Evolutionary conservation across 192 early-diverging fungal genomes (phyloP), one percentile per base, ranked within the genome.

Genomic region (Coemansia sp.): DNA sequence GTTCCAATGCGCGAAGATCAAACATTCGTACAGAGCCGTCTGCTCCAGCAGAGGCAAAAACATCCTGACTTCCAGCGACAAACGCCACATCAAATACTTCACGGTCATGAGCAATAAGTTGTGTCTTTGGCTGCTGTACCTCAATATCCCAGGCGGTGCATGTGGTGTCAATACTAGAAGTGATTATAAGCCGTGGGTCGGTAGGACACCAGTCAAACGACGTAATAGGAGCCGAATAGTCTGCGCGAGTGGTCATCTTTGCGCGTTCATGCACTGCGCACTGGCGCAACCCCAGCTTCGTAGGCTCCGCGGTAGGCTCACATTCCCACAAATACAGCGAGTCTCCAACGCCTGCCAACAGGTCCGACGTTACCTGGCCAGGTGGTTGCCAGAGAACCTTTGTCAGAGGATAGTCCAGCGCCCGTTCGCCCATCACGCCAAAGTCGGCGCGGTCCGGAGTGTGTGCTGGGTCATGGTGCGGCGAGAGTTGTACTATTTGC

Each of bases 21-120:
- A 99, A 99, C 89, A 96, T 91, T 20, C 97, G 88, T 25, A 99
- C 89, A 11, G 92, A 94, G 2, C 97, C 97, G 73, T 99, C 97
- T 3, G 94, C 95, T n/a, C 96, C 96, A 21, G 96, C 97, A 70
- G 92, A 94, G 4, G 92, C 95, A 90, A 99, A 99, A 17, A 94
- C 88, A 62, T 98, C 90, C 17, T 86, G 70, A 23, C 88, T 91
- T 55, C 90, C 88, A 27, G 89, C 80, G 25, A 91, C 86, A 84
- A 98, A 99, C 11, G 92, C 89, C n/a, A 99, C 97, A 72, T 99
- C 97, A 80, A 91, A 97, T 20, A 99, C 97, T 62, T 98, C 96
- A 57, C 90, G 88, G 76, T 99, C 97, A 72, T 99, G 97, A 4
- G 97, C 97, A 85, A 99, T 99, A 36, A 99, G 85, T 75, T 99